A percentile compares a stretch with the other conserved stretches of the same genome.
These are phyloP conservation scores for Hanseniaspora clermontiae DNA, from an alignment of 805 yeast species.

Conservation along the genomic window DNA sequence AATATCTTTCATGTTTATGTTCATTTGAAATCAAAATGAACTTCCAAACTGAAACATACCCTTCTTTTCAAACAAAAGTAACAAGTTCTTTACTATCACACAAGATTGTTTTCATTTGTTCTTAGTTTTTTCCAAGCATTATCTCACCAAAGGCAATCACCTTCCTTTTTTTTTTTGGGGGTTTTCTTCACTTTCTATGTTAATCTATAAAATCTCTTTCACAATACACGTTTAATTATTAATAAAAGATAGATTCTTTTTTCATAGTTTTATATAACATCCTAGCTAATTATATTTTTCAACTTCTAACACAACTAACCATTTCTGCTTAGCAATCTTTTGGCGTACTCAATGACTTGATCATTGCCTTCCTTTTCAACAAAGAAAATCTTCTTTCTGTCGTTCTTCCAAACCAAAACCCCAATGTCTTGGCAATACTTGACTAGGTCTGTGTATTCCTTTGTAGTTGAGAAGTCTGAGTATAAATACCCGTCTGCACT, in stretches of 20 bases:
- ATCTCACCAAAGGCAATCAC: too few relatives aligned
- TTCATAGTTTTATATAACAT: background rate
- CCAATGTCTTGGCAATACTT: conserved; percentile 85
- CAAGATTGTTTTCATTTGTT: background rate
- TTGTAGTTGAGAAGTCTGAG: conserved; percentile 66
- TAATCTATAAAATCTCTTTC: background rate
- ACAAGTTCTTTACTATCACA: background rate
- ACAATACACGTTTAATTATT: background rate
- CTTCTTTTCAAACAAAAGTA: background rate
- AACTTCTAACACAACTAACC: background rate
- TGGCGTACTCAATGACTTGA: conserved; percentile 85
- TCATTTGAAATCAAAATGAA: background rate
- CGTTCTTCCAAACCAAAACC: conserved; percentile 77
- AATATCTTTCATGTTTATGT: background rate
- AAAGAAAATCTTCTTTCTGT: conserved; percentile 57
- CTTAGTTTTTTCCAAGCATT: background rate
- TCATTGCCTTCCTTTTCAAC: conserved; percentile 77
- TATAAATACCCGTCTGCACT: conserved; percentile 77
- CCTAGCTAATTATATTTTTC: background rate
- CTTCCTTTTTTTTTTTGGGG: too few relatives aligned
- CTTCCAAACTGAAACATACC: background rate
- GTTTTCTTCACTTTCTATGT: background rate
- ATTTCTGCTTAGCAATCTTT: conserved; percentile 36
- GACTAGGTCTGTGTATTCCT: conserved; percentile 60
- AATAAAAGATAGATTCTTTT: background rate